These are phyloP conservation scores for Musa troglodytarum DNA, from an alignment of 176 grass and related monocot species.

Conservation along the genomic window DNA sequence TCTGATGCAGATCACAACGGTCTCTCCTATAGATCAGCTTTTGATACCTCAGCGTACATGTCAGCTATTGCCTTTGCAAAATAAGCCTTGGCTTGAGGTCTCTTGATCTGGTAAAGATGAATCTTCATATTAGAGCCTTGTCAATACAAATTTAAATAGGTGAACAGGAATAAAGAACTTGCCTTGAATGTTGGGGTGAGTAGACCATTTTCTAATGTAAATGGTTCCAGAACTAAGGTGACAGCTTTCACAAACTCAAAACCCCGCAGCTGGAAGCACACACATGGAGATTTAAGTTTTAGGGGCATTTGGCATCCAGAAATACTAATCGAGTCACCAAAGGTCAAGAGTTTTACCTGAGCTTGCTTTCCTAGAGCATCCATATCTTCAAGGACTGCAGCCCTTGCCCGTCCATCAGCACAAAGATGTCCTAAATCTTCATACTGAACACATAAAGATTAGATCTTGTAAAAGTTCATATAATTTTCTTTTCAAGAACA, in stretches of 20 bases:
- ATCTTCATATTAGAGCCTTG: not conserved
- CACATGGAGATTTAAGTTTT: not conserved
- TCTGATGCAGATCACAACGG: not conserved
- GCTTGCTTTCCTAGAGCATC: slow-evolving; percentile 77
- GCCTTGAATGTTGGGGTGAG: slow-evolving; percentile 97
- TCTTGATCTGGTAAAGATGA: slow-evolving; percentile 53
- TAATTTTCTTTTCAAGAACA: too few relatives aligned
- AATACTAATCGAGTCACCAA: not conserved
- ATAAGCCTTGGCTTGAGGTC: slow-evolving; percentile 80
- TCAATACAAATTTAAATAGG: not conserved
- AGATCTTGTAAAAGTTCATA: too few relatives aligned
- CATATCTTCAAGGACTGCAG: slow-evolving; percentile 85
- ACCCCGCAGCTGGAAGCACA: slow-evolving; percentile 64
- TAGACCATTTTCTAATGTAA: slow-evolving; percentile 88
- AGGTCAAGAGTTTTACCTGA: slow-evolving; percentile 34
- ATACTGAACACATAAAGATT: slow-evolving; percentile 26
- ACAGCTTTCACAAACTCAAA: slow-evolving; percentile 86
- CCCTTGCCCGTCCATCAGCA: slow-evolving; percentile 48
- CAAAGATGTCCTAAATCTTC: slow-evolving; percentile 60
- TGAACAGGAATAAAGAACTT: slow-evolving; percentile 1
- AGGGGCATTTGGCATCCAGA: not conserved
- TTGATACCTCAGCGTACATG: slow-evolving; percentile 55
- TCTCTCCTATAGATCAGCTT: slow-evolving; percentile 9
- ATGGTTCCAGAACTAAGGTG: slow-evolving; percentile 70
- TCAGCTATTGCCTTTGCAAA: slow-evolving; percentile 72